phyloP scores from a whole-genome alignment of 2,329 filamentous ascomycete genomes.

The Botryotinia globosa region DNA sequence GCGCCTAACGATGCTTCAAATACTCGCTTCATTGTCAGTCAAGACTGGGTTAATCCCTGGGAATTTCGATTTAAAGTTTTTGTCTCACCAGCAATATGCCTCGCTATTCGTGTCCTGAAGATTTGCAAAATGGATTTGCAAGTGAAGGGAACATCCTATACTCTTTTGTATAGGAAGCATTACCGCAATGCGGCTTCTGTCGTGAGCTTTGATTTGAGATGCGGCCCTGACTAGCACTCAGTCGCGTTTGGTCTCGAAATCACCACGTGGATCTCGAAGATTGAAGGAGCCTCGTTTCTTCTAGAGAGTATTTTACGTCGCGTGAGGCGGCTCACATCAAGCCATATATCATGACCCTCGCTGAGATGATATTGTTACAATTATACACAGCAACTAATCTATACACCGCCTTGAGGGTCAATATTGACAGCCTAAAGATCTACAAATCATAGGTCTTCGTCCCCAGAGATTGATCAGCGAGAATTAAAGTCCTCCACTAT shows the following conservation, averaged over 20 bases:
- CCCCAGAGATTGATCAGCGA: not conserved
- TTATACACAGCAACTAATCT: not conserved
- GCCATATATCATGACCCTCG: not conserved
- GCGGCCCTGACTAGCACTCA: slow-evolving; percentile 14
- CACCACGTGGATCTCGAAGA: slow-evolving; percentile 12
- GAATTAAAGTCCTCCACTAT: slow-evolving; percentile 18
- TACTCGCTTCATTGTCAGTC: not conserved
- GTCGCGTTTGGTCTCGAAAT: slow-evolving; percentile 4
- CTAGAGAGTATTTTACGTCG: slow-evolving; percentile 2
- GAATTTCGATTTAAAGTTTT: not conserved
- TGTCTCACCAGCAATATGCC: slow-evolving; percentile 14
- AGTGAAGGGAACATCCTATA: slow-evolving; percentile 12
- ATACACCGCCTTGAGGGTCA: slow-evolving; percentile 11
- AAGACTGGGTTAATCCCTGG: slow-evolving; percentile 12
- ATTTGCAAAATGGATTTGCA: slow-evolving; percentile 5
- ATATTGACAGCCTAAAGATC: slow-evolving; percentile 6
- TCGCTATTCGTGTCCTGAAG: slow-evolving; percentile 10
- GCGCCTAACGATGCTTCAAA: slow-evolving; percentile 7
- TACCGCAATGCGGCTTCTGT: slow-evolving; percentile 19
- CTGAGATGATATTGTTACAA: not conserved
- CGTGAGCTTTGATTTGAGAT: slow-evolving; percentile 2
- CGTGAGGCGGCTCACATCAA: slow-evolving; percentile 4
- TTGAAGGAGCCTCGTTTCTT: slow-evolving; percentile 15
- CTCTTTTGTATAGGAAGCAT: not conserved
- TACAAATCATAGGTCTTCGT: slow-evolving; percentile 11